Base-by-base conservation (phyloP, 225 moss, liverwort and hornwort species). In the Marchantia paleacea region DNA sequence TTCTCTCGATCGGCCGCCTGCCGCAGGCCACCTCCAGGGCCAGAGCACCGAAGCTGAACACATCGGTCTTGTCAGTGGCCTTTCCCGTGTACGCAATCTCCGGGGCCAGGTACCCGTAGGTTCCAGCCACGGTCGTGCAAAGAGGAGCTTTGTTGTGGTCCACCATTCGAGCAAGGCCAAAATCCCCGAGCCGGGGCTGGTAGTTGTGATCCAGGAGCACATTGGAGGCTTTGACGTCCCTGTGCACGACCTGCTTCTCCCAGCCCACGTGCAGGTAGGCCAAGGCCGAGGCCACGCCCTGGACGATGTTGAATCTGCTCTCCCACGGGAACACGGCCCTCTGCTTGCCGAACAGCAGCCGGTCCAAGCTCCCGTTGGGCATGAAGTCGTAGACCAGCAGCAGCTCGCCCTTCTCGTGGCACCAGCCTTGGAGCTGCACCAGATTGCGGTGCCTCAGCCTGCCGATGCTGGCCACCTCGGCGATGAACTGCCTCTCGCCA, bases 401-500 rank as follows among this genome's bases (percentile, higher is more conserved):
- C 18, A 92, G 83, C 82, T 93, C 91, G 28, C 92, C 94, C 76
- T 85, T 95, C 79, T 95, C 94, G 26, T 89, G 84, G 51, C 94
- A 93, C 94, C 94, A 95, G 7, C 94, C 94, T 6, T 90, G 89
- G 13, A 95, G 77, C 26, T 85, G 91, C 18, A 95, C 89, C 58
- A 89, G 83, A 80, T 84, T 87, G 7, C 81, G 85, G 78, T 89
- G 89, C 76, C 85, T 65, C 26, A 89, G 79, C 67, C 85, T 79
- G 57, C 81, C 92, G 77, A 96, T 96, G 84, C 92, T 96, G 18
- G 92, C 82, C 11, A 96, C 93, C 80, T 96, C 94, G 8, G 96
- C 96, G 22, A 93, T 86, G 77, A 94, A 96, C 79, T 94, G 92
- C 39, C 92, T 90, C 87, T 96, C 96, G 73, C 89, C 90, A 79